Evolutionary conservation across 2,329 filamentous ascomycete genomes (phyloP).

Genomic region (Rhinocladiella similis): DNA sequence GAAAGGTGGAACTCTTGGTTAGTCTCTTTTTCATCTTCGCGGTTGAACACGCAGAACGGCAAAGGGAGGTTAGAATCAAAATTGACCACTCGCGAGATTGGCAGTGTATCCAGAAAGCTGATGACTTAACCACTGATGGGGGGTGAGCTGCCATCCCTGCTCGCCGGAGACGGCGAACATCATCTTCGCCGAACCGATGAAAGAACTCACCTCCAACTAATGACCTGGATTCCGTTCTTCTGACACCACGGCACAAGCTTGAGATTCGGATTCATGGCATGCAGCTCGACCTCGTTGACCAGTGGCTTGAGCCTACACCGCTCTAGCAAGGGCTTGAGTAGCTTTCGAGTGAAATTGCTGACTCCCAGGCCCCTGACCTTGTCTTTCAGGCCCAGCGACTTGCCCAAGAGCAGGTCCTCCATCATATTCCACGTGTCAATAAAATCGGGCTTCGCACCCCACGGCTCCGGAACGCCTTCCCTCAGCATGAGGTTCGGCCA

Average conservation of each 20-base stretch:
- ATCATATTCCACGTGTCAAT: constrained; percentile 33
- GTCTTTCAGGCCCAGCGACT: constrained; percentile 11
- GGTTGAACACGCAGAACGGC: too few species aligned
- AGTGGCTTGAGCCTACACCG: constrained; percentile 25
- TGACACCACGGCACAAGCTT: constrained; percentile 36
- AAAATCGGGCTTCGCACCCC: constrained; percentile 31
- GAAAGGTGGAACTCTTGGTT: too few species aligned
- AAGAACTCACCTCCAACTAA: constrained; percentile 29
- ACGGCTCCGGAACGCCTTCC: constrained; percentile 27
- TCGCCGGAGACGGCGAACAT: neutral
- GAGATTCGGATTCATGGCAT: constrained; percentile 36
- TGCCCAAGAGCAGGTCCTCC: constrained; percentile 30
- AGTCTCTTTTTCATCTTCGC: too few species aligned
- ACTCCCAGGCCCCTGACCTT: constrained; percentile 35
- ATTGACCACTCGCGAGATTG: too few species aligned
- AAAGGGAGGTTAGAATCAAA: too few species aligned
- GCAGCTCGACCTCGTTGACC: constrained; percentile 38
- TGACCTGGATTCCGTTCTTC: constrained; percentile 35
- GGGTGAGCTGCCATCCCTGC: too few species aligned
- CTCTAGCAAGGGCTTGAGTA: constrained; percentile 32
- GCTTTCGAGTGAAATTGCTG: constrained; percentile 36
- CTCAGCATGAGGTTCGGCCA: constrained; percentile 39
- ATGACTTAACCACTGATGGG: too few species aligned
- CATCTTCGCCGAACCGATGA: neutral
- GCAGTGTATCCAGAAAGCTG: too few species aligned